Evolutionary conservation across 2,329 filamentous ascomycete genomes (phyloP).

Genomic region (Pyricularia pennisetigena): DNA sequence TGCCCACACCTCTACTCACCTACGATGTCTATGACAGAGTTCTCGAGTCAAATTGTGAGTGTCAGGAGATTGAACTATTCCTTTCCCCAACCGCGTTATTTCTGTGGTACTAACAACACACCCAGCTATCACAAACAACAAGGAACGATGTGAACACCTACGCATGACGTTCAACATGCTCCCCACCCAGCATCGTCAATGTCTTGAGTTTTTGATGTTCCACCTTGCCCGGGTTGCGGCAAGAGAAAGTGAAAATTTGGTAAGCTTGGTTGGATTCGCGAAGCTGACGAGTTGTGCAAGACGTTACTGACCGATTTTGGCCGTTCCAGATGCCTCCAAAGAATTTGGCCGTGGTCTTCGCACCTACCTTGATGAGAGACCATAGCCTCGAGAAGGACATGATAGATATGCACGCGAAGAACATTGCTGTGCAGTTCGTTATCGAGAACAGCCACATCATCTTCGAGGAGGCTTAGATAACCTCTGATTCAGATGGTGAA

Average conservation of each 20-base stretch:
- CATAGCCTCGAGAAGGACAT: slow-evolving; percentile 86
- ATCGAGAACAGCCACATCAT: slow-evolving; percentile 82
- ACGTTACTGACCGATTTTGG: slow-evolving; percentile 10
- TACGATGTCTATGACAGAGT: slow-evolving; percentile 88
- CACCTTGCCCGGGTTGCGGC: slow-evolving; percentile 81
- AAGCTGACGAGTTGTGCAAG: neutral
- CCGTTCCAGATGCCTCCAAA: slow-evolving; percentile 77
- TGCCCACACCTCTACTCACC: slow-evolving; percentile 81
- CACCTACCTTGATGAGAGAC: slow-evolving; percentile 93
- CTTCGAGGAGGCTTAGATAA: slow-evolving; percentile 43
- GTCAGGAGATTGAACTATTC: neutral
- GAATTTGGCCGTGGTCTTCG: slow-evolving; percentile 94
- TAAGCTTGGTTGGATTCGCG: slow-evolving; percentile 29
- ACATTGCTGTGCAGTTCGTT: slow-evolving; percentile 82
- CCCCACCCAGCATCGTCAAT: slow-evolving; percentile 76
- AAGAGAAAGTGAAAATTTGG: slow-evolving; percentile 74
- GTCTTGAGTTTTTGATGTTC: slow-evolving; percentile 87
- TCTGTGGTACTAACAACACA: neutral
- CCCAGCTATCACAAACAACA: slow-evolving; percentile 52
- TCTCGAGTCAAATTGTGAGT: slow-evolving; percentile 67
- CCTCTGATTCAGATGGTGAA: neutral
- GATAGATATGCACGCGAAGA: slow-evolving; percentile 91
- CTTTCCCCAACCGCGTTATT: neutral
- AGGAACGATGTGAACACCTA: slow-evolving; percentile 62
- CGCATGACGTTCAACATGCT: slow-evolving; percentile 66